These are phyloP conservation scores for Clohesyomyces aquaticus DNA, from an alignment of 495 filamentous ascomycete species.

Conservation along the genomic window DNA sequence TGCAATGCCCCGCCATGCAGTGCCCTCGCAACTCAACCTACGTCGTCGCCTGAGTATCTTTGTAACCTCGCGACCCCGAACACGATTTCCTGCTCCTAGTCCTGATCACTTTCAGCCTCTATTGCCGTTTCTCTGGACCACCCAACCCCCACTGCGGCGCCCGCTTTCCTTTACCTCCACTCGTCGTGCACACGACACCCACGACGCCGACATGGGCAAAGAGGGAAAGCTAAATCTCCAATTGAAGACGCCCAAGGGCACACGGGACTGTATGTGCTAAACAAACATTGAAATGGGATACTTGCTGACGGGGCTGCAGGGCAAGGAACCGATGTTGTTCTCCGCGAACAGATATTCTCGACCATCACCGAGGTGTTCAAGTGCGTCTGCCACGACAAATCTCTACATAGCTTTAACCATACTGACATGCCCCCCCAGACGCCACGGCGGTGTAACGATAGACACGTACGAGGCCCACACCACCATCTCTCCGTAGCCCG, in stretches of 20 bases:
- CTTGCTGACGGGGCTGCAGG: slow-evolving; percentile 45
- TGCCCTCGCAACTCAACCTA: slow-evolving; percentile 19
- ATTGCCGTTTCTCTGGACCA: slow-evolving; percentile 27
- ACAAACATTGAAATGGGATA: not conserved
- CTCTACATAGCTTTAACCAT: not conserved
- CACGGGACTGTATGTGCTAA: slow-evolving; percentile 43
- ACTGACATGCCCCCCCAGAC: slow-evolving; percentile 53
- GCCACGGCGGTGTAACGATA: slow-evolving; percentile 82
- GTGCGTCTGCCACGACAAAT: no score
- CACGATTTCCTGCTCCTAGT: not conserved
- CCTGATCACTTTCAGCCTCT: slow-evolving; percentile 10
- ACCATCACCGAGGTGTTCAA: slow-evolving; percentile 79
- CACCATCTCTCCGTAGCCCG: not conserved
- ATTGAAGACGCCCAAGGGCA: slow-evolving; percentile 48
- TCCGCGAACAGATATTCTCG: slow-evolving; percentile 81
- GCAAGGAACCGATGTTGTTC: slow-evolving; percentile 72
- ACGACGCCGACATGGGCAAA: slow-evolving; percentile 31
- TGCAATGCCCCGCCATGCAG: slow-evolving; percentile 30
- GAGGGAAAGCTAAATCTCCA: slow-evolving; percentile 38
- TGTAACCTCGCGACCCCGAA: slow-evolving; percentile 17
- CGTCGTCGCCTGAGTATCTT: slow-evolving; percentile 22
- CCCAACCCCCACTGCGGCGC: slow-evolving; percentile 2
- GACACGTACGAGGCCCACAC: slow-evolving; percentile 61
- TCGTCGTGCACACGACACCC: slow-evolving; percentile 20
- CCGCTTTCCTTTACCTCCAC: slow-evolving; percentile 7